A percentile compares a stretch with the other conserved stretches of the same genome.
These are phyloP conservation scores for Meira nashicola DNA, from an alignment of 1,284 basidiomycete genomes.

Conservation along the genomic window DNA sequence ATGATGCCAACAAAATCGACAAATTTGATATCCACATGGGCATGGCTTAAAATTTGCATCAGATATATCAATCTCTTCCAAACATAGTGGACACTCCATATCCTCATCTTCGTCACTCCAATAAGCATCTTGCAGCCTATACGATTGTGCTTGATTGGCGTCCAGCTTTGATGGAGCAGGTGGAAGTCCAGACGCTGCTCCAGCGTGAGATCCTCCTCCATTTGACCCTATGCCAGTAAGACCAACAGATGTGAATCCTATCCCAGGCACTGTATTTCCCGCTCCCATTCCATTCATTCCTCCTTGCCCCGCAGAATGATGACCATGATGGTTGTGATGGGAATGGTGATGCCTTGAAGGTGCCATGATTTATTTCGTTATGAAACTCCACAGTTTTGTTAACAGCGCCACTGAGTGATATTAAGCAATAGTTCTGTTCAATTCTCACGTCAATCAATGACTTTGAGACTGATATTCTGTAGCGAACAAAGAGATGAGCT, in stretches of 20 bases:
- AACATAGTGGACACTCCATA: constrained; percentile 93
- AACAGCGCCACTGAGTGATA: no score
- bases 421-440: no score
- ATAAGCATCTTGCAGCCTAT: constrained; percentile 86
- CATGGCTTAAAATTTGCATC: constrained; percentile 99
- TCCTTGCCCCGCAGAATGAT: constrained; percentile 10
- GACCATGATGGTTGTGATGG: not conserved
- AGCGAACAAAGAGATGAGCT: no score
- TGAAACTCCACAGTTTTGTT: no score
- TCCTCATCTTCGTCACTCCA: constrained; percentile 99
- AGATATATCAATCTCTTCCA: constrained; percentile 97
- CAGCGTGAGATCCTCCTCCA: constrained; percentile 15
- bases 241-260: constrained; percentile 8
- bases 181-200: constrained; percentile 27
- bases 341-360: constrained; percentile 5
- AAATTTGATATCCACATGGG: constrained; percentile 99
- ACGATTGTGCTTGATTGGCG: constrained; percentile 50
- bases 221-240: constrained; percentile 14
- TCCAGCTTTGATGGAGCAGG: constrained; percentile 45
- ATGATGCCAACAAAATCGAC: constrained; percentile 99
- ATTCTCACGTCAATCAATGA: no score
- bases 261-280: constrained; percentile 26
- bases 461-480: no score
- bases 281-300: constrained; percentile 36
- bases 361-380: not conserved